phyloP scores from a whole-genome alignment of 129 eudicot species.

The Flaveria bidentis region DNA sequence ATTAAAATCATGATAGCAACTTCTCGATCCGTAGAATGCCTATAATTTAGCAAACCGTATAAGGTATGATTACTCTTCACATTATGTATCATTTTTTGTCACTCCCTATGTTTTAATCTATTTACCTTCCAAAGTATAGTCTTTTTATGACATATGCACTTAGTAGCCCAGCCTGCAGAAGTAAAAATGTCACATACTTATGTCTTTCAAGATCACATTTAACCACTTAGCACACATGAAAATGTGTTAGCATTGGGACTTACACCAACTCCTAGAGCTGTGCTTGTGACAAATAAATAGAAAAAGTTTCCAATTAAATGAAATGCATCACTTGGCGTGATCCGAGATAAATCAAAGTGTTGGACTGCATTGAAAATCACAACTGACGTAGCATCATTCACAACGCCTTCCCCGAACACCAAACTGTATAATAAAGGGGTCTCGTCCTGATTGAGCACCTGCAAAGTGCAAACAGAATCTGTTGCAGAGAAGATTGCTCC shows the following conservation, averaged over 20 bases:
- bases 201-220: slow-evolving; percentile 10
- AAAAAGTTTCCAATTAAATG: slow-evolving; percentile 64
- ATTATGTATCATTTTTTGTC: slow-evolving; percentile 2
- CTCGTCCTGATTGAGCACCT: slow-evolving; percentile 89
- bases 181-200: slow-evolving; percentile 14
- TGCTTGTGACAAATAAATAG: slow-evolving; percentile 67
- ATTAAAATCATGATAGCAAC: slow-evolving; percentile 71
- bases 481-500: slow-evolving; percentile 76
- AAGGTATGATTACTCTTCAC: slow-evolving; percentile 10
- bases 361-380: slow-evolving; percentile 88
- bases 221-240: neutral
- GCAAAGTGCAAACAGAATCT: slow-evolving; percentile 79
- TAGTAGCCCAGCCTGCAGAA: slow-evolving; percentile 74
- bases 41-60: slow-evolving; percentile 28
- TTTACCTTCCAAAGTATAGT: slow-evolving; percentile 83
- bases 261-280: slow-evolving; percentile 65
- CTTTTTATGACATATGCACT: slow-evolving; percentile 86
- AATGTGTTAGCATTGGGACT: slow-evolving; percentile 37
- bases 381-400: slow-evolving; percentile 85
- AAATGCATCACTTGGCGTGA: slow-evolving; percentile 47
- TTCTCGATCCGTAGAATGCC: slow-evolving; percentile 78
- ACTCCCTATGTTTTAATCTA: slow-evolving; percentile 16
- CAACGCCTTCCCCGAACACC: slow-evolving; percentile 91
- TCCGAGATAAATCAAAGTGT: slow-evolving; percentile 68
- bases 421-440: slow-evolving; percentile 80